A percentile compares a stretch with the other conserved stretches of the same genome.
phyloP scores from a whole-genome alignment of 371 early-diverging fungal genomes.

The Rhizomucor miehei region DNA sequence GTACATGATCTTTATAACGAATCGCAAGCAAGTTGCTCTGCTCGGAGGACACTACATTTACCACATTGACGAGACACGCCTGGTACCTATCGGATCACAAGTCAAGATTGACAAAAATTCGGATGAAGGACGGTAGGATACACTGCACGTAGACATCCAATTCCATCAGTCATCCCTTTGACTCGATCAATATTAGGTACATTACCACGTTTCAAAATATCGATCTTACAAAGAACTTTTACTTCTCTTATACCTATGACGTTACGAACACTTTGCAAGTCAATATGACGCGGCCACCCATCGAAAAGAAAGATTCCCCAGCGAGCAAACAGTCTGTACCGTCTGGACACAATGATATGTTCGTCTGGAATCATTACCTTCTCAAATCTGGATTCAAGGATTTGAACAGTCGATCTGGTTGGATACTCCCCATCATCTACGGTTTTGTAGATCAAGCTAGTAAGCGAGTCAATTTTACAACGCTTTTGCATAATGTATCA shows the following conservation, averaged over 20 bases:
- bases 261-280: slow-evolving; percentile 88
- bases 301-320: not conserved
- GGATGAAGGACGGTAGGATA: slow-evolving; percentile 69
- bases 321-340: slow-evolving; percentile 5
- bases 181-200: slow-evolving; percentile 44
- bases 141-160: not conserved
- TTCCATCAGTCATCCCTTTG: not conserved
- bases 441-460: slow-evolving; percentile 97
- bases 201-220: slow-evolving; percentile 79
- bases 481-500: slow-evolving; percentile 1
- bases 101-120: slow-evolving; percentile 73
- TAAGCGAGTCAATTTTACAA: slow-evolving; percentile 26
- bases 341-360: slow-evolving; percentile 73
- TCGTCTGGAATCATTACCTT: slow-evolving; percentile 94
- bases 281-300: slow-evolving; percentile 68
- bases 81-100: slow-evolving; percentile 68
- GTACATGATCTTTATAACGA: slow-evolving; percentile 90
- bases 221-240: slow-evolving; percentile 85
- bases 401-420: slow-evolving; percentile 66
- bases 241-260: slow-evolving; percentile 93
- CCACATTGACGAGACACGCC: slow-evolving; percentile 88
- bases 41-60: slow-evolving; percentile 95
- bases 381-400: slow-evolving; percentile 68
- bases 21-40: slow-evolving; percentile 83
- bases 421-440: slow-evolving; percentile 91